A percentile compares a stretch with the other conserved stretches of the same genome.
These are phyloP conservation scores for Phylloporus sp. DNA, from an alignment of 768 basidiomycete genomes.

Conservation along the genomic window DNA sequence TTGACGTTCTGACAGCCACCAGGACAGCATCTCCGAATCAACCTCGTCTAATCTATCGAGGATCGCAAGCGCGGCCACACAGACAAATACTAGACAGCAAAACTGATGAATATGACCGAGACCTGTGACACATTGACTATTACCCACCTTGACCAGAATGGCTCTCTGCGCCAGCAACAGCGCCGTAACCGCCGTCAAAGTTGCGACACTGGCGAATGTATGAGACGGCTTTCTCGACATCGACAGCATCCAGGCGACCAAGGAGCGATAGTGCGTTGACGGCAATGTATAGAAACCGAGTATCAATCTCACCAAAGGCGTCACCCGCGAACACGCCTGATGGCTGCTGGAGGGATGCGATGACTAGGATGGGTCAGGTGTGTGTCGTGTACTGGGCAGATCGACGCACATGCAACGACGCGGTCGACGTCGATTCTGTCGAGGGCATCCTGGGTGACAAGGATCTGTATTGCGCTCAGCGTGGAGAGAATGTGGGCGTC, in stretches of 20 bases:
- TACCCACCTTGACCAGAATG: conserved; percentile 83
- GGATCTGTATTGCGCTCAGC: conserved; percentile 87
- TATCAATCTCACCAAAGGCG: conserved; percentile 86
- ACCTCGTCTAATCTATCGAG: conserved; percentile 78
- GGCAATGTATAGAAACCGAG: conserved; percentile 88
- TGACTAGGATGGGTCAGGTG: conserved; percentile 46
- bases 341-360: conserved; percentile 77
- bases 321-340: conserved; percentile 92
- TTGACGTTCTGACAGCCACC: conserved; percentile 95
- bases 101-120: background rate
- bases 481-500: conserved; percentile 89
- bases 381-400: background rate
- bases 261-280: conserved; percentile 79
- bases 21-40: conserved; percentile 74
- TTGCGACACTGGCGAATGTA: conserved; percentile 82
- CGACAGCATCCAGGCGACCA: conserved; percentile 64
- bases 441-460: conserved; percentile 79
- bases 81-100: conserved; percentile 70
- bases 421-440: conserved; percentile 67
- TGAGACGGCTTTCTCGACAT: conserved; percentile 60
- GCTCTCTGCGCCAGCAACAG: conserved; percentile 79
- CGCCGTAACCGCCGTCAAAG: conserved; percentile 95
- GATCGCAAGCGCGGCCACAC: conserved; percentile 83
- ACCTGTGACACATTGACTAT: background rate
- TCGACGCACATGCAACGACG: conserved; percentile 64